Base-by-base conservation (phyloP, 2,329 filamentous ascomycete species). In the Ceratocystiopsis minuta region DNA sequence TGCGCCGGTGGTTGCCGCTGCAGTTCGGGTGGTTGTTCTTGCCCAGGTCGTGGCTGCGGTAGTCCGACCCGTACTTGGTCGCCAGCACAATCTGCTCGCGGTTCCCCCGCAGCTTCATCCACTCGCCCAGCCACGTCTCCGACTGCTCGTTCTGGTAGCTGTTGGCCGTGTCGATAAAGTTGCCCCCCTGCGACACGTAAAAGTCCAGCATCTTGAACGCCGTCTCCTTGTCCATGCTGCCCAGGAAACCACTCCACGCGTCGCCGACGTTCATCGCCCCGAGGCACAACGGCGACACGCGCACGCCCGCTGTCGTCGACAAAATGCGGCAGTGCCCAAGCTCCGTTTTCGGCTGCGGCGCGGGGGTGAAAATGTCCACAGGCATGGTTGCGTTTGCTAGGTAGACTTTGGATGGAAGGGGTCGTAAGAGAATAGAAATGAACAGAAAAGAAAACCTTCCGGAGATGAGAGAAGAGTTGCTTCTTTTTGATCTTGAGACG, bases 111-210 rank as follows among this genome's bases (percentile, higher is more conserved):
- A 50, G 40, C 0, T 53, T 41, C 60, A 74, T 66, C 68, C 70
- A 78, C 48, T 75, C 68, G 16, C 72, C 72, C 16, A 78, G 51
- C 64, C 65, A 72, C 13, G 44, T 50, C 48, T 77, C 72, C 0
- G 70, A 75, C 50, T 77, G 57, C 41, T 69, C 71, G 45, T 66
- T 50, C 50, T 76, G 68, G 55, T 77, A 78, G 48, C 62, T 63
- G 57, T 68, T 72, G 49, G 69, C 57, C 0, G 73, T 79, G 54
- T 81, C 77, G 53, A 80, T 76, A 54, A 80, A 78, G 58, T 80
- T 80, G 14, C 77, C 76, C 4, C 75, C 75, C 0, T 65, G 48
- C 13, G 44, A 45, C 35, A 43, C 47, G 36, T 44, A 54, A 16
- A 48, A 46, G 37, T 55, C 52, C 12, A 55, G 50, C 13, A 54